Evolutionary conservation across 192 early-diverging fungal genomes (phyloP), one percentile per base, ranked within the genome.

Genomic region (Entophlyctis luteolus): DNA sequence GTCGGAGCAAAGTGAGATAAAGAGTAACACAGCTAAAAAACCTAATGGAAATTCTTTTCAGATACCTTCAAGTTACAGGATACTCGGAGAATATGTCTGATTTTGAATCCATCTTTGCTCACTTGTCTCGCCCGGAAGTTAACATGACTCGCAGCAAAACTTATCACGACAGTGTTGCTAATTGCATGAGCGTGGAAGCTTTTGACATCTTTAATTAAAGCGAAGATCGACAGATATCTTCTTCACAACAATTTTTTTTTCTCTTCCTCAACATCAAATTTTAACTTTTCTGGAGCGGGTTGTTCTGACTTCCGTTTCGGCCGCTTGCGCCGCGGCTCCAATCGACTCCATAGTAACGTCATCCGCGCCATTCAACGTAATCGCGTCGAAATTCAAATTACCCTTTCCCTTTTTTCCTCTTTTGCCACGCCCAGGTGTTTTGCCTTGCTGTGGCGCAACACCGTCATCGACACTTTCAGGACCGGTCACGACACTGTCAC

Each of bases 291-390:
- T n/a, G n/a, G n/a, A n/a, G n/a, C n/a, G n/a, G n/a, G n/a, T n/a
- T n/a, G n/a, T n/a, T n/a, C n/a, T n/a, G n/a, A n/a, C n/a, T n/a
- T n/a, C n/a, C n/a, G n/a, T n/a, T n/a, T n/a, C n/a, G n/a, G n/a
- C n/a, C 4, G 68, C 36, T 16, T 54, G 6, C 2, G 73, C 32
- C 23, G 25, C 42, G 4, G 72, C 71, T 0, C 75, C 70, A 39
- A 65, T 65, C 29, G 47, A 32, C 55, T 47, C 68, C 8, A 80
- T 39, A n/a, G 14, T 45, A 10, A 63, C 55, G 4, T 42, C 55
- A 38, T 82, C 81, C n/a, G 70, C 71, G n/a, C 55, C 59, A 27
- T 62, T 62, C 12, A 82, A 65, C 16, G 58, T 45, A 0, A 75
- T 23, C 1, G 53, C 28, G 45, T 67, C 65, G 31, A 76, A 53